Conservation (phyloP, 768 basidiomycete species). For the Scleroderma citrinum region DNA sequence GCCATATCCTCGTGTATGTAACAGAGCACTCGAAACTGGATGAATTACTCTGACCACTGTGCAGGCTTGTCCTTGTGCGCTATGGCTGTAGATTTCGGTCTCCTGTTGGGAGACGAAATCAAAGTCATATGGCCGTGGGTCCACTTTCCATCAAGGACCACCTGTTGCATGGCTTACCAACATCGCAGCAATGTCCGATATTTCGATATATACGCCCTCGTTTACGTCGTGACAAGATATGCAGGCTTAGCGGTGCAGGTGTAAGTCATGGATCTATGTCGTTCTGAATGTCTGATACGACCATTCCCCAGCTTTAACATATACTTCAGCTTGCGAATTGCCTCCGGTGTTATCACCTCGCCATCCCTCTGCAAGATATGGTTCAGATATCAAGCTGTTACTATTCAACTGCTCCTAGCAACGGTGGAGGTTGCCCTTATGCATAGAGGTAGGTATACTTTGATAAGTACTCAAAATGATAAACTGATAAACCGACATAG, state of each 20-base stretch:
- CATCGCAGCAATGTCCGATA: conserved; percentile 5
- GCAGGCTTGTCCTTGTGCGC: conserved; percentile 6
- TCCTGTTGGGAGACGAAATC: conserved; percentile 10
- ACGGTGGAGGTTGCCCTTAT: conserved; percentile 11
- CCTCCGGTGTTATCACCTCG: conserved; percentile 2
- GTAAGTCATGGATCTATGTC: conserved; percentile 5
- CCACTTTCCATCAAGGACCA: too few species aligned
- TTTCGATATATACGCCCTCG: conserved; percentile 4
- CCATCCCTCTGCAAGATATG: conserved; percentile 9
- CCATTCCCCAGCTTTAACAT: conserved; percentile 13
- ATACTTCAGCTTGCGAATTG: conserved; percentile 15
- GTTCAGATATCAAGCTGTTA: conserved; percentile 11
- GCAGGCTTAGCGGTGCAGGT: conserved; percentile 11
- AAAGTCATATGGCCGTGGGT: conserved; percentile 19
- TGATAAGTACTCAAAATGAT: too few species aligned
- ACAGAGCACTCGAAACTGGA: neutral
- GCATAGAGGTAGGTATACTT: conserved; percentile 10
- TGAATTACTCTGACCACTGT: neutral
- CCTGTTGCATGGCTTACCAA: neutral
- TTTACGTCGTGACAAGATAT: conserved; percentile 12
- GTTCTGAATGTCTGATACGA: neutral
- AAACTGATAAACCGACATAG: conserved; percentile 5
- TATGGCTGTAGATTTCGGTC: conserved; percentile 14
- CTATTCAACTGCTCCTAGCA: conserved; percentile 9
- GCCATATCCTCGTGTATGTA: conserved; percentile 11